phyloP scores from a whole-genome alignment of 495 filamentous ascomycete genomes.

The Daldinia decipiens region DNA sequence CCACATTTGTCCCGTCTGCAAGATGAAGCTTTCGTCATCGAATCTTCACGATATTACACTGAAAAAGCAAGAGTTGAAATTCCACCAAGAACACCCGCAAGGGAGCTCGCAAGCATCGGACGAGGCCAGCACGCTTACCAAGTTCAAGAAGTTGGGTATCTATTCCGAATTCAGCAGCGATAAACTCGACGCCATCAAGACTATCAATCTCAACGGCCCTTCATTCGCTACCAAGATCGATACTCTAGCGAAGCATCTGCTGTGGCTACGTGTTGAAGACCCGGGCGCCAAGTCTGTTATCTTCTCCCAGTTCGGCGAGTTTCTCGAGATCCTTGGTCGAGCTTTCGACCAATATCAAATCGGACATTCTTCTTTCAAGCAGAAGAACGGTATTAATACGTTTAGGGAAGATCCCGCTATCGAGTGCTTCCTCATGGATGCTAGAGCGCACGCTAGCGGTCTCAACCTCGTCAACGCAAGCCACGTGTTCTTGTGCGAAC shows the following conservation, averaged over 20 bases:
- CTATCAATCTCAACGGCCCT: conserved; percentile 74
- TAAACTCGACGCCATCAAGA: conserved; percentile 81
- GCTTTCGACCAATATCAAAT: conserved; percentile 78
- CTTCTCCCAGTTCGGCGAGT: conserved; percentile 87
- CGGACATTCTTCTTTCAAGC: conserved; percentile 72
- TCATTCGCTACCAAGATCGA: conserved; percentile 92
- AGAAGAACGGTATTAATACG: conserved; percentile 68
- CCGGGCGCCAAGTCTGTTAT: conserved; percentile 89
- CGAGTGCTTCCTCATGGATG: conserved; percentile 90
- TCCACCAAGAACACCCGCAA: conserved; percentile 69
- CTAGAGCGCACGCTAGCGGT: conserved; percentile 85
- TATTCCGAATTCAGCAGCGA: conserved; percentile 79
- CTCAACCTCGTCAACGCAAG: conserved; percentile 92
- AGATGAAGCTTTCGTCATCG: conserved; percentile 64
- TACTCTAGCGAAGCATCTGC: conserved; percentile 78
- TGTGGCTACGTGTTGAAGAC: conserved; percentile 86
- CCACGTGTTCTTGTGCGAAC: conserved; percentile 94
- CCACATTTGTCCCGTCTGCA: conserved; percentile 80
- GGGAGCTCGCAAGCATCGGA: conserved; percentile 25
- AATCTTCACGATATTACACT: conserved; percentile 87
- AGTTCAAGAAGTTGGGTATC: conserved; percentile 59
- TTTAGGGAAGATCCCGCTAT: conserved; percentile 80
- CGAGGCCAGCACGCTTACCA: conserved; percentile 14
- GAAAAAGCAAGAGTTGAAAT: conserved; percentile 75
- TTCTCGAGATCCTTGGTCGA: conserved; percentile 74